phyloP scores from a whole-genome alignment of 75 land plant genomes.

The Cupressus sempervirens region DNA sequence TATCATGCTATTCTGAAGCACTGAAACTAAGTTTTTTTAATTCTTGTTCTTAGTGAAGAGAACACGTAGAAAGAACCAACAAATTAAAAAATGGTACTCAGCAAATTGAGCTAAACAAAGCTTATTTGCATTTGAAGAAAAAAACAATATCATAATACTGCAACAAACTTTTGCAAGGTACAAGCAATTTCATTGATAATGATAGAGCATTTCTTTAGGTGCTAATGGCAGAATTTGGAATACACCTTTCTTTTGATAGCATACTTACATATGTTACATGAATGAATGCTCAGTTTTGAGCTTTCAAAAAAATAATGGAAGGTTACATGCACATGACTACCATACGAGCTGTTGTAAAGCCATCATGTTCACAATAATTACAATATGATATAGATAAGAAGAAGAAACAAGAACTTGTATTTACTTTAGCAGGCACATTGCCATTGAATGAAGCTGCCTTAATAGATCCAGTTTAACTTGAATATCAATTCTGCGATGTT shows the following conservation, averaged over 20 bases:
- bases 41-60: too few relatives aligned
- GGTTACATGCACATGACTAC: background rate
- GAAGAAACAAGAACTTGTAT: background rate
- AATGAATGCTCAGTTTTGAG: background rate
- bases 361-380: background rate
- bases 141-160: too few relatives aligned
- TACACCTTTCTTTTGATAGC: background rate
- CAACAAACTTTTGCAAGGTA: too few relatives aligned
- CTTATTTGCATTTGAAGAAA: too few relatives aligned
- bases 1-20: too few relatives aligned
- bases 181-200: too few relatives aligned
- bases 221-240: background rate
- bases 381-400: background rate
- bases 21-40: too few relatives aligned
- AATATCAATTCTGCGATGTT: slow-evolving; percentile 66
- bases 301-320: background rate
- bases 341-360: background rate
- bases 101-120: too few relatives aligned
- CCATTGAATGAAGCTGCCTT: background rate
- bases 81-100: too few relatives aligned
- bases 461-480: background rate
- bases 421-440: background rate
- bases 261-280: slow-evolving; percentile 9
- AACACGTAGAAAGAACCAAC: too few relatives aligned
- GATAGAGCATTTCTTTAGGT: background rate